Evolutionary conservation across 306 rosid genomes (phyloP), one percentile per base, ranked within the genome.

Genomic region (Albizia julibrissin): DNA sequence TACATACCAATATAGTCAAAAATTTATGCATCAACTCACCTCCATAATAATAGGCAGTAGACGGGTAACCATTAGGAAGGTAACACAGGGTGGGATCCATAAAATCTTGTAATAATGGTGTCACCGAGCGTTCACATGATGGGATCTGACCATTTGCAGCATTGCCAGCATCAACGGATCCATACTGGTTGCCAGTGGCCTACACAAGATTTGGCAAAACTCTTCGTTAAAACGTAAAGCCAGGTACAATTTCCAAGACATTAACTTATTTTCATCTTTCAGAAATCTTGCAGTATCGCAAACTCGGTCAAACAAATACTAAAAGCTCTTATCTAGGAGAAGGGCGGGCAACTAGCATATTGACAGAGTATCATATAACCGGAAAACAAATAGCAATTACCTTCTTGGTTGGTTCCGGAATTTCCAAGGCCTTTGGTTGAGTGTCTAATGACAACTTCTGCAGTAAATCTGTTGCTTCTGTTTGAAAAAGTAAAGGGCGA

Each of bases 381-480:
- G 52, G 7, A 18, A 10, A 42, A 2, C 15, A 27, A 86, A 77
- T 47, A 62, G 0, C 58, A 44, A 67, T 65, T 81, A 93, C 98
- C 98, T 92, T 92, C 91, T 93, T 96, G 12, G 87, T 85, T 0
- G 94, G 96, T 79, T 95, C 98, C 0, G 98, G 92, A 82, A 87
- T 91, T 72, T 96, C 99, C 87, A 92, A 33, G n/a, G 93, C 74
- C 90, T 93, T 96, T 7, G 97, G 65, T 82, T 96, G 91, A 72
- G 98, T 66, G 33, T 92, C 99, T 66, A 95, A 40, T 0, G 99
- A 67, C 86, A 95, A 79, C 88, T 92, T 96, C 91, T 95, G 98
- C 2, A 93, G 81, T 91, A 96, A 92, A 82, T 96, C 99, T 82
- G 92, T 81, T 64, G 99, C 86, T 88, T 93, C 98, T 95, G 83